Evolutionary conservation across 768 basidiomycete species (phyloP), one percentile per base, ranked within the genome.

Genomic region (Cystofilobasidium ferigula): DNA sequence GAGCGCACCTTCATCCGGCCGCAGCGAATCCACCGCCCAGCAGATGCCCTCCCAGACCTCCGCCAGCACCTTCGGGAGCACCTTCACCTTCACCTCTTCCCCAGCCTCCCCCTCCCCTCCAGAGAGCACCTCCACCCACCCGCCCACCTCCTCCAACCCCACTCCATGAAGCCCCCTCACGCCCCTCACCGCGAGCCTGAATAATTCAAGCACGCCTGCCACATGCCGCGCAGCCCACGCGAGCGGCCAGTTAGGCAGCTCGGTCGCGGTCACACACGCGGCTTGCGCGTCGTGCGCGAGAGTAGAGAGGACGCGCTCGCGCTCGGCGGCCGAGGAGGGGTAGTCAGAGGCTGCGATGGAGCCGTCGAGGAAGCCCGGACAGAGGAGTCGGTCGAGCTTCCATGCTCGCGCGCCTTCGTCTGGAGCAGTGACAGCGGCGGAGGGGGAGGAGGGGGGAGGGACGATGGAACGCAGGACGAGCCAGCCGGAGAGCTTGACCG

Each of bases 401-500:
- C 60, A 67, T n/a, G 35, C 34, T 2, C 28, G 9, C 12, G 20
- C 13, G 5, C 26, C 26, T 45, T 34, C 45, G 22, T 5, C 6
- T 16, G 16, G 2, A 2, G n/a, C 22, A 9, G 10, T 16, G 40
- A 3, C 20, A 18, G 40, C 36, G 22, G 48, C 14, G 35, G 36
- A 6, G 38, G 54, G 45, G 2, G 53, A 26, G 30, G 53, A 4
- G 57, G 51, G 12, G 57, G 30, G 7, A 7, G 3, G 1, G 58
- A 61, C 53, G 42, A 67, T 45, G 42, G 35, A 32, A 18, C 16
- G 13, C 26, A 67, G 60, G 40, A 67, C 30, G 2, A 28, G 43
- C 65, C 65, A 67, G 14, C 65, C 65, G 24, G 53, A 14, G 43
- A 62, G 32, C 32, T 67, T 67, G 59, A 67, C 51, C 18, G 32